phyloP scores from a whole-genome alignment of 164 flowering plant species.

The Chimonanthus praecox region DNA sequence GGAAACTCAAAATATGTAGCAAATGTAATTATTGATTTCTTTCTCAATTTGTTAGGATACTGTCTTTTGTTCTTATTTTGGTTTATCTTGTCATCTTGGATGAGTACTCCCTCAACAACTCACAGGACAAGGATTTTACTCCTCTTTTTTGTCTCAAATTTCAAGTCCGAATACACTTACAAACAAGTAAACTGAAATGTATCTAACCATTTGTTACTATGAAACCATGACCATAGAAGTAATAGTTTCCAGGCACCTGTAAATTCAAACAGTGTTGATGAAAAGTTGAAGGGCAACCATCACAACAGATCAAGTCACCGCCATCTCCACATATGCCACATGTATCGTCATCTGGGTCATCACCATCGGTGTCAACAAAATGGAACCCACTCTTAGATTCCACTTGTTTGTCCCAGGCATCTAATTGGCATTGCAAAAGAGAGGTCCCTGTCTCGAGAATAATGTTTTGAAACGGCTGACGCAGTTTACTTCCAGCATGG shows the following conservation, averaged over 20 bases:
- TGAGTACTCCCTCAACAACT: no score
- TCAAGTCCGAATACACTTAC: background rate
- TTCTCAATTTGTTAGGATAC: no score
- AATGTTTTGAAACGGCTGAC: constrained; percentile 77
- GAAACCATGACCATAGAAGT: background rate
- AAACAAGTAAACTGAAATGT: background rate
- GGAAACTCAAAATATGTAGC: no score
- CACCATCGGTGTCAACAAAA: constrained; percentile 49
- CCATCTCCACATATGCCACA: constrained; percentile 98
- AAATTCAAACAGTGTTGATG: constrained; percentile 85
- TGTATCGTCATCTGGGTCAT: constrained; percentile 96
- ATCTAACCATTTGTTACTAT: background rate
- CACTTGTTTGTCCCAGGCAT: constrained; percentile 79
- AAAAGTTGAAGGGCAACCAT: constrained; percentile 96
- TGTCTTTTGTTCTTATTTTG: no score
- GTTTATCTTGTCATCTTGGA: no score
- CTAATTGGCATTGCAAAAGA: constrained; percentile 75
- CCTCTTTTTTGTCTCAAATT: no score
- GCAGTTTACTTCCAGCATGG: constrained; percentile 86
- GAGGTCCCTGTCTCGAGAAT: constrained; percentile 65
- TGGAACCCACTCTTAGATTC: constrained; percentile 49
- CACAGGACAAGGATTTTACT: no score
- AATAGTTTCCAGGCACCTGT: constrained; percentile 37
- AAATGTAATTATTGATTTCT: no score
- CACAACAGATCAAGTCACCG: constrained; percentile 96